Percentiles rank a stretch among this genome's conserved stretches.
These are phyloP conservation scores for Nitzschia sp. DNA, from an alignment of 108 stramenopile species.

Conservation along the genomic window DNA sequence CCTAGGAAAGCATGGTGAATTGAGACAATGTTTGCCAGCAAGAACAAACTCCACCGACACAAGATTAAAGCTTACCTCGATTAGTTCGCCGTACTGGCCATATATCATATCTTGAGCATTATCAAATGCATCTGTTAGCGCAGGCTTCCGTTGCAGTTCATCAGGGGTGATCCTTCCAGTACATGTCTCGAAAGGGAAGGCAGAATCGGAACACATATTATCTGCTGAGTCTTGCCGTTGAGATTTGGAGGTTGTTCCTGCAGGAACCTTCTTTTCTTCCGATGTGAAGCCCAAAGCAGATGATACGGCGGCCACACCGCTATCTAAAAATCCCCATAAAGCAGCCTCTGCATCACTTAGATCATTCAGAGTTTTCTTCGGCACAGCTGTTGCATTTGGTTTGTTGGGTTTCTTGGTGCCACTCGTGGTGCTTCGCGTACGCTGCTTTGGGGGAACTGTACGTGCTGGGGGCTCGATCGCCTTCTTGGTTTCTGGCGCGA, in stretches of 20 bases:
- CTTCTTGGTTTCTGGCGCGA: background rate
- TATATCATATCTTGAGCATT: background rate
- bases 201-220: background rate
- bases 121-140: background rate
- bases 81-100: too few relatives aligned
- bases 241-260: background rate
- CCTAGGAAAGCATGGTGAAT: too few relatives aligned
- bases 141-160: background rate
- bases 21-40: too few relatives aligned
- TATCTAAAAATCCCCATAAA: conserved; percentile 29
- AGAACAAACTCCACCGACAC: too few relatives aligned
- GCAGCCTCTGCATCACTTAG: background rate
- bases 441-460: background rate
- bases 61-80: too few relatives aligned
- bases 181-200: background rate
- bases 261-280: background rate
- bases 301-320: conserved; percentile 30
- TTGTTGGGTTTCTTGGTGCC: background rate
- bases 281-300: conserved; percentile 21
- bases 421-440: background rate
- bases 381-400: too few relatives aligned
- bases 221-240: background rate
- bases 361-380: background rate
- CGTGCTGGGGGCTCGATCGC: too few relatives aligned
- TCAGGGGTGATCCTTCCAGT: background rate